These are phyloP conservation scores for Canariomyces notabilis DNA, from an alignment of 2,329 filamentous ascomycete genomes.

Conservation along the genomic window DNA sequence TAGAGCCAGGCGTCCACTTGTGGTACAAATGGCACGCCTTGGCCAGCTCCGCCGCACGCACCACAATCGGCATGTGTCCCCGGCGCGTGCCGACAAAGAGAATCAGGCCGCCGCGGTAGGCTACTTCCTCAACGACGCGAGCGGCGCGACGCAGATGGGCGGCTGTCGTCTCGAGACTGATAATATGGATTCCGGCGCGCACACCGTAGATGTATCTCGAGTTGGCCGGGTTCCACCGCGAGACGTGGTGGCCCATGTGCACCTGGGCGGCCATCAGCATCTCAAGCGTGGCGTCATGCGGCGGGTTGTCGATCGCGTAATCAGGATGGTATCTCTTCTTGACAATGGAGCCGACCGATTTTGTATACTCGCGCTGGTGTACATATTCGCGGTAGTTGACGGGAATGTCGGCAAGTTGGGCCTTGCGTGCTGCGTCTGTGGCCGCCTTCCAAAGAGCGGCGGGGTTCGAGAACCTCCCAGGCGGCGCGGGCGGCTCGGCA, in stretches of 20 bases:
- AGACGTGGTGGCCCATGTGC: constrained; percentile 86
- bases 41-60: constrained; percentile 72
- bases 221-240: constrained; percentile 92
- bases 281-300: constrained; percentile 81
- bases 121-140: constrained; percentile 84
- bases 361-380: constrained; percentile 42
- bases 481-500: constrained; percentile 10
- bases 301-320: constrained; percentile 65
- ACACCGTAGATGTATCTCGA: constrained; percentile 91
- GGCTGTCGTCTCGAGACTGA: constrained; percentile 82
- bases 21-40: constrained; percentile 84
- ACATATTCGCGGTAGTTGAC: constrained; percentile 33
- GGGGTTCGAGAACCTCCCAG: not conserved
- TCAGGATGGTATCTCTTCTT: constrained; percentile 59
- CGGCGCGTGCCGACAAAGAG: constrained; percentile 85
- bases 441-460: constrained; percentile 6
- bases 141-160: constrained; percentile 87
- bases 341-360: constrained; percentile 44
- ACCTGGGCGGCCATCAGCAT: constrained; percentile 81
- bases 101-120: constrained; percentile 75
- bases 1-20: constrained; percentile 84
- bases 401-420: constrained; percentile 27
- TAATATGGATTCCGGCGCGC: constrained; percentile 84
- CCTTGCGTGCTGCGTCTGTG: constrained; percentile 25
- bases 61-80: constrained; percentile 75